Conservation (phyloP, 768 basidiomycete species). For the Sporobolomyces pararoseus region DNA sequence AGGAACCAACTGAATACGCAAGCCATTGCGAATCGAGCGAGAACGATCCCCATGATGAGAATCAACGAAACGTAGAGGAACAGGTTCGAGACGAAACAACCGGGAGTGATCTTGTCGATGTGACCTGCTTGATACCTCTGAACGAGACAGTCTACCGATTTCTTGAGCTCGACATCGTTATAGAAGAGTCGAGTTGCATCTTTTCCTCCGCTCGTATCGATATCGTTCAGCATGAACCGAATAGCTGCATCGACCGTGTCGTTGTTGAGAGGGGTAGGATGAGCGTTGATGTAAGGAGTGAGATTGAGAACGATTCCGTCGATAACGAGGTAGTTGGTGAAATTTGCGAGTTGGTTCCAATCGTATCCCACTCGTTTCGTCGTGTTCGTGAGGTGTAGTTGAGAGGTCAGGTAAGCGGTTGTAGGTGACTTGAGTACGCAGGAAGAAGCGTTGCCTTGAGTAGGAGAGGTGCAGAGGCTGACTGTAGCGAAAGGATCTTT, state of each 20-base stretch:
- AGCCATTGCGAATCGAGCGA: slow-evolving; percentile 92
- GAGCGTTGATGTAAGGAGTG: slow-evolving; percentile 72
- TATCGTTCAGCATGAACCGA: slow-evolving; percentile 62
- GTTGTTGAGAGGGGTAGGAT: slow-evolving; percentile 62
- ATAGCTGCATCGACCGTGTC: slow-evolving; percentile 81
- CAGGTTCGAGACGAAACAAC: slow-evolving; percentile 84
- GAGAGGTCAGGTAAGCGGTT: slow-evolving; percentile 56
- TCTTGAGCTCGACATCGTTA: slow-evolving; percentile 62
- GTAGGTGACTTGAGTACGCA: slow-evolving; percentile 69
- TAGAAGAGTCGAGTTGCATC: slow-evolving; percentile 87
- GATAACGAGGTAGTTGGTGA: slow-evolving; percentile 74
- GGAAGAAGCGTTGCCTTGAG: slow-evolving; percentile 52
- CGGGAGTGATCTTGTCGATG: slow-evolving; percentile 90
- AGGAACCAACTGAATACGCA: slow-evolving; percentile 96
- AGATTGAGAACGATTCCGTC: slow-evolving; percentile 94
- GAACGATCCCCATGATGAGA: slow-evolving; percentile 82
- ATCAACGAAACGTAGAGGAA: slow-evolving; percentile 86
- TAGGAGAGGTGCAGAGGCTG: slow-evolving; percentile 59
- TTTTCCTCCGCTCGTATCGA: slow-evolving; percentile 62
- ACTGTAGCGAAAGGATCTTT: slow-evolving; percentile 66
- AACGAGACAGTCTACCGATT: slow-evolving; percentile 72
- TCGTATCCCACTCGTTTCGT: slow-evolving; percentile 73
- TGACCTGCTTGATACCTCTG: slow-evolving; percentile 86
- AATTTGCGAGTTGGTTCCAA: slow-evolving; percentile 77
- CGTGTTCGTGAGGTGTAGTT: slow-evolving; percentile 64